A percentile compares a stretch with the other conserved stretches of the same genome.
These are phyloP conservation scores for Skeletonema costatum DNA, from an alignment of 108 stramenopile species.

Conservation along the genomic window DNA sequence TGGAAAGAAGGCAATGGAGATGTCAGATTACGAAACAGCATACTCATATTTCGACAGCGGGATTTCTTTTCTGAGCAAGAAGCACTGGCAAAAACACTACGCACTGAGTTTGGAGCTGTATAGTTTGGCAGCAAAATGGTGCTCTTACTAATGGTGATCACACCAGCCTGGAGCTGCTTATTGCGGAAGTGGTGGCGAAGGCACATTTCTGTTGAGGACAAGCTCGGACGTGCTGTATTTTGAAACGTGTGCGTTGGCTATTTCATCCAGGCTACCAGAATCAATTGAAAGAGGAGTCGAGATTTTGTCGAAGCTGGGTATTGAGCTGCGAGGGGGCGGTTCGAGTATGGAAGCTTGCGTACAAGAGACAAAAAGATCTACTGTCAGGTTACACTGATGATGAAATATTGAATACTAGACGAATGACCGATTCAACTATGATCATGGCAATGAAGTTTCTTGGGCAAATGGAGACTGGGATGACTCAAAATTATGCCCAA, in stretches of 20 bases:
- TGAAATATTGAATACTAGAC: constrained; percentile 1
- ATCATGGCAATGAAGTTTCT: constrained; percentile 24
- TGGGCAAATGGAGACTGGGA: background rate
- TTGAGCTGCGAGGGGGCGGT: background rate
- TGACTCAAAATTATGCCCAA: background rate
- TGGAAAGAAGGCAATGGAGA: constrained; percentile 31
- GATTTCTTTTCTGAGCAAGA: constrained; percentile 14
- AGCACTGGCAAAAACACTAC: constrained; percentile 21
- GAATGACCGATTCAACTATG: constrained; percentile 12
- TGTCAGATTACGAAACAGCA: constrained; percentile 10
- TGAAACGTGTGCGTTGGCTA: background rate
- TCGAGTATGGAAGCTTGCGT: background rate
- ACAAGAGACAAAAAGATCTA: background rate
- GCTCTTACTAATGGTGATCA: constrained; percentile 2
- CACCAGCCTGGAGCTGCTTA: background rate
- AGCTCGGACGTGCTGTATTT: background rate
- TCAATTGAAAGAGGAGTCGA: background rate
- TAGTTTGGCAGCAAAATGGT: background rate
- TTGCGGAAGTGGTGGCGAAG: background rate
- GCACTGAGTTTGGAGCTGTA: constrained; percentile 2
- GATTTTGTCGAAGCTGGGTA: constrained; percentile 4
- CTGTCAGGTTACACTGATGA: background rate
- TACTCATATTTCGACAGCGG: constrained; percentile 20
- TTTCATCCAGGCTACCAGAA: constrained; percentile 2
- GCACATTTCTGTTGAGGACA: constrained; percentile 3